Base-by-base conservation (phyloP, 768 basidiomycete species). In the Phaeotremella fagi region DNA sequence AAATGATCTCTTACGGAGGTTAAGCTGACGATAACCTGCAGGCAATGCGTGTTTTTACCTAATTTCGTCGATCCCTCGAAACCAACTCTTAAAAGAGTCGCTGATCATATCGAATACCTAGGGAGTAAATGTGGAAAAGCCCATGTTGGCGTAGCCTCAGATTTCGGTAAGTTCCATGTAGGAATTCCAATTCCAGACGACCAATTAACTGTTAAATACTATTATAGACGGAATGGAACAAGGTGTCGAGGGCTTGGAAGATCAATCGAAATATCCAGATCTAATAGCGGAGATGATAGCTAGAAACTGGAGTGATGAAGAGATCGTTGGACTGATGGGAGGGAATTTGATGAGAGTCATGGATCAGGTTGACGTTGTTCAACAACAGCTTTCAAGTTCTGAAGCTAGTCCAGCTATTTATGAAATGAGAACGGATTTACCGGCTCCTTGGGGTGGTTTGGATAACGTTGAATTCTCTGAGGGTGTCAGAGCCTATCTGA, bases 51-150 rank as follows among this genome's bases (percentile, higher is more conserved):
- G 3, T 46, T 60, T 22, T 53, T 57, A 31, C 50, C 54, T 16
- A 24, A 42, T 2, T 64, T 64, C 42, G 57, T 64, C 33, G 62
- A 53, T 23, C 52, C 52, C 1, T 42, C 36, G 22, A 55, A 58
- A 22, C 38, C 59, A 18, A 64, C 63, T 14, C 29, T 58, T 4
- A 48, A 31, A 7, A 25, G 50, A 22, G 55, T 64, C 2, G 63
- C 47, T 3, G 63, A 64, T 45, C 63, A 64, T 29, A 52, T 64
- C 47, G 63, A 64, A 42, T 45, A 64, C 36, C 55, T 64, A 20
- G 63, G 52, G 11, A 27, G 24, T 9, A 52, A 42, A 3, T 37
- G 37, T 28, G 59, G 62, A 3, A 60, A 50, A 24, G 24, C 15
- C 6, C 59, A 64, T 31, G 63, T 64, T 4, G 63, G 63, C 4